Evolutionary conservation across 148 eudicot species (phyloP).

Genomic region (Fagopyrum esculentum): DNA sequence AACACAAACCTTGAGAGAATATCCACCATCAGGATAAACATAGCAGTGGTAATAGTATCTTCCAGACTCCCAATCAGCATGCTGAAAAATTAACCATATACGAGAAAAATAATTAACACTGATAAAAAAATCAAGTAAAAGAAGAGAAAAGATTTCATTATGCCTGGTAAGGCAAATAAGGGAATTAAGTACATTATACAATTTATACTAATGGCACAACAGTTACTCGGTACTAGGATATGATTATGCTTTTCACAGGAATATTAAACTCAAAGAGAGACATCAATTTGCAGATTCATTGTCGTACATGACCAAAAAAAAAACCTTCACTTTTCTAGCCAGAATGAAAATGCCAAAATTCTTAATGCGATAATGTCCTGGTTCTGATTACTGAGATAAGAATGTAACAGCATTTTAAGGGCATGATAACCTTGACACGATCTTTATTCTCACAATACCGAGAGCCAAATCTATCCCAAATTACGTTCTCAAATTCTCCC

Average conservation of each 20-base stretch:
- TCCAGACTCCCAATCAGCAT: constrained; percentile 57
- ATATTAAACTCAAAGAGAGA: too few species aligned
- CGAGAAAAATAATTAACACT: neutral
- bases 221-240: too few species aligned
- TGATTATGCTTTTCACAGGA: too few species aligned
- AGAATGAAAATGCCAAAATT: too few species aligned
- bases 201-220: too few species aligned
- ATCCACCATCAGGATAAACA: constrained; percentile 45
- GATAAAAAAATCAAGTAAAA: neutral
- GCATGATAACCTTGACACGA: constrained; percentile 39
- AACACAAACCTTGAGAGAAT: constrained; percentile 45
- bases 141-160: neutral
- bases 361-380: neutral
- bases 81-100: constrained; percentile 28
- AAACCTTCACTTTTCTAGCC: too few species aligned
- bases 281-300: too few species aligned
- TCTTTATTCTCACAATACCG: constrained; percentile 24
- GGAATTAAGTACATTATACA: neutral
- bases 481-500: constrained; percentile 38
- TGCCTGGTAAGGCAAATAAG: neutral
- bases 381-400: neutral
- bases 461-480: constrained; percentile 54
- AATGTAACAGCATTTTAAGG: neutral
- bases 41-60: constrained; percentile 47
- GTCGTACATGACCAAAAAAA: too few species aligned